Evolutionary conservation across 257 asterid species (phyloP), one percentile per base, ranked within the genome.

Genomic region (Jacaranda copaia): DNA sequence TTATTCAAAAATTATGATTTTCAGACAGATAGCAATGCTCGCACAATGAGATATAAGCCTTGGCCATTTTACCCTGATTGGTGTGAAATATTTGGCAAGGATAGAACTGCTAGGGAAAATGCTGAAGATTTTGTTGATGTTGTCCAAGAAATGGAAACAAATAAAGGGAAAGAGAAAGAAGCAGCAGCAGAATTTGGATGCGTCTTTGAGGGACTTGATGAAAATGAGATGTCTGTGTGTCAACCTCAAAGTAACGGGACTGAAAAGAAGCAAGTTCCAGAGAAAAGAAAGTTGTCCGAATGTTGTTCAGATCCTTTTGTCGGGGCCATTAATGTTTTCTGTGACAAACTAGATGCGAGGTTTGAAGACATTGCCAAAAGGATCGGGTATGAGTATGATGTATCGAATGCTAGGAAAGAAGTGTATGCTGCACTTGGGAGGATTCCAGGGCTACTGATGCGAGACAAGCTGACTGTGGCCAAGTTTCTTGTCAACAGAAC

Each of bases 211-310:
- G 80, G 80, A 63, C n/a, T 69, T 0, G 80, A 76, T 18, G 84
- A 80, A 75, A 75, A 80, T 16, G 84, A 80, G 69, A 40, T 80
- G 68, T 80, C 84, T 12, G 84, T 80, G 20, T 80, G 84, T 56
- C 84, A 69, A 16, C 80, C 80, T 13, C 63, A 79, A 42, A 76
- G 80, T 14, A 46, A 64, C 39, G 84, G 61, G 69, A 62, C 63
- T 0, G 73, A 55, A 19, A 75, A 69, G 73, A 75, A 75, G 80
- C 79, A 46, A 67, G 6, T 57, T 15, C 83, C 48, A n/a, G 75
- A 70, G 78, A 80, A 75, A 32, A 58, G 78, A 51, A 80, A 80
- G 58, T 7, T 72, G 59, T 70, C 84, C 0, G 81, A 63, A 4
- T 64, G 77, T 10, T 55, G 74, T 25, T 75, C 77, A 1, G 80